These are phyloP conservation scores for Nematocida minor DNA, from an alignment of 371 early-diverging fungal genomes.

Conservation along the genomic window DNA sequence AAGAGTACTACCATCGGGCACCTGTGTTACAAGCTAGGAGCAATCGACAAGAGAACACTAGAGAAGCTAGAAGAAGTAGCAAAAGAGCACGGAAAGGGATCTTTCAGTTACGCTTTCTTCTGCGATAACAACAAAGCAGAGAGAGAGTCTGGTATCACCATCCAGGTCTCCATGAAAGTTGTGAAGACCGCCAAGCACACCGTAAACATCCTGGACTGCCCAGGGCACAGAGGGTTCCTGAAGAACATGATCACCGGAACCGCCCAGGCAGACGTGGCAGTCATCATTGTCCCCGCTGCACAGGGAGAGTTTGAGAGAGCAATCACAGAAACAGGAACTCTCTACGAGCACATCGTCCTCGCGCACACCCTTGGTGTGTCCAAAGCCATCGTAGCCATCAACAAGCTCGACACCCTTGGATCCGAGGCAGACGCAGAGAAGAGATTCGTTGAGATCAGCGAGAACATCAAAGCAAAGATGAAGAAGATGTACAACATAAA, in stretches of 20 bases:
- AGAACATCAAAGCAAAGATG: constrained; percentile 92
- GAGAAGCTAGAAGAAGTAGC: constrained; percentile 61
- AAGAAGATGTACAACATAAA: constrained; percentile 82
- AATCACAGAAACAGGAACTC: constrained; percentile 72
- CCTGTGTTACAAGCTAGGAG: constrained; percentile 57
- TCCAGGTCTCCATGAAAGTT: constrained; percentile 56
- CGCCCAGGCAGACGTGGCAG: constrained; percentile 89
- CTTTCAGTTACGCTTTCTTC: constrained; percentile 62
- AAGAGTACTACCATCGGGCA: constrained; percentile 64
- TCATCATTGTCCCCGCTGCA: constrained; percentile 91
- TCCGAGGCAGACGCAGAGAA: constrained; percentile 75
- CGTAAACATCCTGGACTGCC: constrained; percentile 78
- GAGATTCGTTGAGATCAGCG: constrained; percentile 78
- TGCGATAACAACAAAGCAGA: constrained; percentile 62
- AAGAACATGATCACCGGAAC: constrained; percentile 99
- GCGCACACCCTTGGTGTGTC: constrained; percentile 86
- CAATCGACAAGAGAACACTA: constrained; percentile 53
- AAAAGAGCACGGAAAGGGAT: constrained; percentile 54
- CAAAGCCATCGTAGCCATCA: constrained; percentile 87
- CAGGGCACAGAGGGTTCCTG: constrained; percentile 98
- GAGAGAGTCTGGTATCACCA: constrained; percentile 64
- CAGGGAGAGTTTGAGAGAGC: constrained; percentile 71
- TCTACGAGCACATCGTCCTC: constrained; percentile 90
- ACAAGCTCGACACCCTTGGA: constrained; percentile 84
- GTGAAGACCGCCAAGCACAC: constrained; percentile 55